Conservation (phyloP, 2,329 filamentous ascomycete species). For the Pseudogymnoascus sp. region DNA sequence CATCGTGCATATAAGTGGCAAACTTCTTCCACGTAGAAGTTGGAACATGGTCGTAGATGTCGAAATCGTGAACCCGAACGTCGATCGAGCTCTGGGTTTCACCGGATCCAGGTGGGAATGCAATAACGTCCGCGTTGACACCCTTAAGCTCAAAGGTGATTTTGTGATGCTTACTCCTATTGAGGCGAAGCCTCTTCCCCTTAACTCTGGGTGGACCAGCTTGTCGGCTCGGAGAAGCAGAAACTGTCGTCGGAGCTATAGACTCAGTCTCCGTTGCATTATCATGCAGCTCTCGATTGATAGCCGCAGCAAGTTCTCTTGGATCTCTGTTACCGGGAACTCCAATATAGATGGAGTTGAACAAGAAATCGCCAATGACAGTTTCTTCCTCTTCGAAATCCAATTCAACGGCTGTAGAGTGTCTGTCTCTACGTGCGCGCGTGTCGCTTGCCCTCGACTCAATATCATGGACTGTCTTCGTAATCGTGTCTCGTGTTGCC, state of each 20-base stretch:
- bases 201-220: conserved; percentile 29
- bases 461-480: conserved; percentile 79
- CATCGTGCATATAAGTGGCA: conserved; percentile 83
- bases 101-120: conserved; percentile 65
- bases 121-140: conserved; percentile 71
- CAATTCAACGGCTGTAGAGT: conserved; percentile 42
- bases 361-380: conserved; percentile 88
- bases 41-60: conserved; percentile 88
- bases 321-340: conserved; percentile 82
- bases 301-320: conserved; percentile 68
- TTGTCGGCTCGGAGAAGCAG: conserved; percentile 47
- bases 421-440: conserved; percentile 45
- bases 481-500: conserved; percentile 75
- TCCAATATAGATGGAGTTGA: conserved; percentile 98
- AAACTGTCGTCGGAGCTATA: conserved; percentile 66
- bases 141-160: conserved; percentile 90
- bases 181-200: conserved; percentile 59
- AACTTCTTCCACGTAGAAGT: conserved; percentile 99
- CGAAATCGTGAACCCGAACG: conserved; percentile 70
- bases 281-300: conserved; percentile 85
- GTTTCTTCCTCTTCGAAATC: conserved; percentile 73
- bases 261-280: conserved; percentile 83
- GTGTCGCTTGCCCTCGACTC: conserved; percentile 75
- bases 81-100: conserved; percentile 87
- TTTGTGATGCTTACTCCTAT: conserved; percentile 84